Evolutionary conservation across 2,329 filamentous ascomycete species (phyloP).

Genomic region (Pseudogymnoascus sp.): DNA sequence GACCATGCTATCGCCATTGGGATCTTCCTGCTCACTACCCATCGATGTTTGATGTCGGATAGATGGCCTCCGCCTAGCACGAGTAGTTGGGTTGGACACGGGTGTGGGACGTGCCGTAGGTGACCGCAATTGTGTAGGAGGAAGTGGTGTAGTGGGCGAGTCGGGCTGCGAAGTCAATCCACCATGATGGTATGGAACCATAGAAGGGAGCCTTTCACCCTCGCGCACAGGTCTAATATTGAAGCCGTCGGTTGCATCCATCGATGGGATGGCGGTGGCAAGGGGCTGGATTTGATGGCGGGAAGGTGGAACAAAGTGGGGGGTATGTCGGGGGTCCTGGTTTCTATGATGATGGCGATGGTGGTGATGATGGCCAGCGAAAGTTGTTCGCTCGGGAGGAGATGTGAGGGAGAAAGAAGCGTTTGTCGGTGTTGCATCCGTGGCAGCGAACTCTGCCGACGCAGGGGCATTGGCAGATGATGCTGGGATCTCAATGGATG

Average conservation of each 20-base stretch:
- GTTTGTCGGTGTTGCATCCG: slow-evolving; percentile 55
- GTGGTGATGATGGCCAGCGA: slow-evolving; percentile 49
- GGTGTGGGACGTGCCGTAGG: slow-evolving; percentile 48
- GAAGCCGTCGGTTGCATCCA: slow-evolving; percentile 65
- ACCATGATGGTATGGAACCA: slow-evolving; percentile 62
- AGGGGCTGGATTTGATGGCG: slow-evolving; percentile 57
- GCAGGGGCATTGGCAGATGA: slow-evolving; percentile 41
- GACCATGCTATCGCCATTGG: slow-evolving; percentile 72
- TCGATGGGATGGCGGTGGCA: slow-evolving; percentile 57
- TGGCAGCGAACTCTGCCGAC: slow-evolving; percentile 39
- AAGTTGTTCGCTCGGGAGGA: slow-evolving; percentile 62
- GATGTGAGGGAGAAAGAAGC: slow-evolving; percentile 60
- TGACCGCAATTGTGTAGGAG: slow-evolving; percentile 55
- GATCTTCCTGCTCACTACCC: slow-evolving; percentile 81
- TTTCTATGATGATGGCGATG: slow-evolving; percentile 45
- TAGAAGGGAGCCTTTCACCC: slow-evolving; percentile 74
- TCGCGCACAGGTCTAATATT: slow-evolving; percentile 71
- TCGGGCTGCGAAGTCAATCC: slow-evolving; percentile 81
- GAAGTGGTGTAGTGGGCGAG: slow-evolving; percentile 78
- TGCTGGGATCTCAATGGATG: slow-evolving; percentile 71
- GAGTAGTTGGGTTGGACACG: slow-evolving; percentile 44
- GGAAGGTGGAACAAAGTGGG: slow-evolving; percentile 41
- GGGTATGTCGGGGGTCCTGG: slow-evolving; percentile 40
- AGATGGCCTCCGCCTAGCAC: slow-evolving; percentile 66
- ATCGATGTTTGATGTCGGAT: slow-evolving; percentile 83